phyloP scores from a whole-genome alignment of 371 early-diverging fungal species.

The Saksenaea oblongispora region DNA sequence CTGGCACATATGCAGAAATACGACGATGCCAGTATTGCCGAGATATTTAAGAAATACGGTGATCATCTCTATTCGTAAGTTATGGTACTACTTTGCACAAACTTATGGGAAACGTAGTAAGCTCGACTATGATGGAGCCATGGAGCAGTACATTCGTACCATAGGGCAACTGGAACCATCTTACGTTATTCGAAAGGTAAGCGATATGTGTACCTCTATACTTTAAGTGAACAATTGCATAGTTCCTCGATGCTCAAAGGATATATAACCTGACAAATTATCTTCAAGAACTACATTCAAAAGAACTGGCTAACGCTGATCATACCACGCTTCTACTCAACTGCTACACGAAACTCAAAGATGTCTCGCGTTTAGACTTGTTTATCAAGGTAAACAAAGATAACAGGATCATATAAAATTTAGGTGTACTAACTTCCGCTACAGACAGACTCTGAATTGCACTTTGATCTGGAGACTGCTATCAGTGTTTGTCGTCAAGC shows the following conservation, averaged over 20 bases:
- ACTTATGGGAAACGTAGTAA: constrained; percentile 42
- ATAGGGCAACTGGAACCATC: constrained; percentile 94
- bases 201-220: background rate
- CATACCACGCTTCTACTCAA: constrained; percentile 95
- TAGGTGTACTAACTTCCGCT: background rate
- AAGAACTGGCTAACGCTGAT: constrained; percentile 85
- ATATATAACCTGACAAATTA: constrained; percentile 88
- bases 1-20: constrained; percentile 76
- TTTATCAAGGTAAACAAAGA: constrained; percentile 74
- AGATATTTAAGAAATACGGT: constrained; percentile 91
- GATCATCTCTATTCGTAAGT: constrained; percentile 79
- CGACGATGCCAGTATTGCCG: constrained; percentile 75
- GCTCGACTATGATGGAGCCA: constrained; percentile 89
- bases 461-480: constrained; percentile 92
- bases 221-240: background rate
- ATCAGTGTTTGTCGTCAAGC: constrained; percentile 91
- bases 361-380: constrained; percentile 76
- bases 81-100: background rate
- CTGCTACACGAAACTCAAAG: constrained; percentile 95
- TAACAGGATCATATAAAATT: background rate
- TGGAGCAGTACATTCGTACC: constrained; percentile 89
- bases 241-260: constrained; percentile 92
- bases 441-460: constrained; percentile 67
- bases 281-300: constrained; percentile 85
- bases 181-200: constrained; percentile 89